Evolutionary conservation across 257 asterid species (phyloP).

Genomic region (Fraxinus excelsior): DNA sequence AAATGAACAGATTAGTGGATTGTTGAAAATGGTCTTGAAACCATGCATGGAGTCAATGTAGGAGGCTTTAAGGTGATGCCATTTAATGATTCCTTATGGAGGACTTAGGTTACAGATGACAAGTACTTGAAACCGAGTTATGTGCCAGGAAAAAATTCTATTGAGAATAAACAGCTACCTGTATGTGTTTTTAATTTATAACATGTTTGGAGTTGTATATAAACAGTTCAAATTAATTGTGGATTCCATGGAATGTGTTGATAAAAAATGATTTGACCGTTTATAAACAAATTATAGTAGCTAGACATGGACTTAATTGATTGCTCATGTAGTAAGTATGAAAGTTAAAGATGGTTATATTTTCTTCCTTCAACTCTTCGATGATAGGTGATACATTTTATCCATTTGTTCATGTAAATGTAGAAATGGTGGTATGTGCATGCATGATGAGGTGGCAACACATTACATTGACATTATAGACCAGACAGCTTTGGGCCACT

Average conservation of each 20-base stretch:
- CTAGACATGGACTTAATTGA: not conserved
- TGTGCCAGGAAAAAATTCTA: constrained; percentile 38
- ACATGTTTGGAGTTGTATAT: too few relatives aligned
- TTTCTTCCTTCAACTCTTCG: not conserved
- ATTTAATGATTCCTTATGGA: constrained; percentile 89
- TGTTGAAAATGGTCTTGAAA: constrained; percentile 72
- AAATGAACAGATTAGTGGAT: constrained; percentile 53
- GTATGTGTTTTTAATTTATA: too few relatives aligned
- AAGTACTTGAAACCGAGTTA: constrained; percentile 36
- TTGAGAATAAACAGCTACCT: not conserved
- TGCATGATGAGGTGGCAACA: constrained; percentile 96
- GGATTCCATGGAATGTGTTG: too few relatives aligned
- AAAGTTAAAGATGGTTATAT: not conserved
- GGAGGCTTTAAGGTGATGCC: constrained; percentile 97
- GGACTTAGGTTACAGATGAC: constrained; percentile 86
- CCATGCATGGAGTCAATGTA: constrained; percentile 71
- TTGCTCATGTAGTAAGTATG: not conserved
- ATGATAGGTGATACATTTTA: constrained; percentile 9
- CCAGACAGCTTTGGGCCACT: constrained; percentile 92
- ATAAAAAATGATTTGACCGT: too few relatives aligned
- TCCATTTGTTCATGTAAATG: constrained; percentile 18
- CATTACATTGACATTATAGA: constrained; percentile 98
- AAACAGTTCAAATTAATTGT: too few relatives aligned
- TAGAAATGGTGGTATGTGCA: constrained; percentile 98
- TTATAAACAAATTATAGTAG: too few relatives aligned